Conservation (phyloP, 2,329 filamentous ascomycete species). For the Atkinsonella texensis region DNA sequence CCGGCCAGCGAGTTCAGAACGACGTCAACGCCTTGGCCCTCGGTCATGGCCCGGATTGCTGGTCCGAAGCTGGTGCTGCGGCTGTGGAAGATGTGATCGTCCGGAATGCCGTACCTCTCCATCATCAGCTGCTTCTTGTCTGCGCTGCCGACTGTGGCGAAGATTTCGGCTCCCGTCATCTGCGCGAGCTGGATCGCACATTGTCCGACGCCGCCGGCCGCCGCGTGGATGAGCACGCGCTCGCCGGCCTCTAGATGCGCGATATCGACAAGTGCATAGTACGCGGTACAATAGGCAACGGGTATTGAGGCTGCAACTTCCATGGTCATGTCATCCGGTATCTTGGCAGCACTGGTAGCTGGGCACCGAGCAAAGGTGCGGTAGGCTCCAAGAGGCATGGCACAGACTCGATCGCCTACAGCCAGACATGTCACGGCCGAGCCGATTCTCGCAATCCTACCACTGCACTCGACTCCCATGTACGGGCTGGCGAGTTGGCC, state of each 20-base stretch:
- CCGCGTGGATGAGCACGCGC: conserved; percentile 27
- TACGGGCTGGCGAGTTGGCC: conserved; percentile 23
- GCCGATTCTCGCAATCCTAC: conserved; percentile 38
- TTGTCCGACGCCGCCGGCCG: conserved; percentile 26
- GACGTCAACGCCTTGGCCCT: conserved; percentile 51
- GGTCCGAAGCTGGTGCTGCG: conserved; percentile 14
- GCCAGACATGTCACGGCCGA: conserved; percentile 47
- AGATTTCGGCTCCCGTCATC: conserved; percentile 27
- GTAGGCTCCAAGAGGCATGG: conserved; percentile 22
- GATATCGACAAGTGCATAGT: conserved; percentile 26
- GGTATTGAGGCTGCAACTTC: conserved; percentile 28
- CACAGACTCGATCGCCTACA: conserved; percentile 63
- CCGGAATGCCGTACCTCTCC: conserved; percentile 23
- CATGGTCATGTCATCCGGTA: conserved; percentile 26
- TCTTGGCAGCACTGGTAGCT: conserved; percentile 21
- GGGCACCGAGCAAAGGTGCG: conserved; percentile 21
- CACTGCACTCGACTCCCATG: conserved; percentile 28
- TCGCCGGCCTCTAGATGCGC: conserved; percentile 26
- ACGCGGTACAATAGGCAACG: conserved; percentile 28
- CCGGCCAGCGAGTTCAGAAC: conserved; percentile 39
- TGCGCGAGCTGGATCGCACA: conserved; percentile 27
- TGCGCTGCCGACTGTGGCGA: conserved; percentile 26
- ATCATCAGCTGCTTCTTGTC: conserved; percentile 26
- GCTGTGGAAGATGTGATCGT: conserved; percentile 18
- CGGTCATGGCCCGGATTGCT: conserved; percentile 15